phyloP scores from a whole-genome alignment of 805 yeast genomes.

The Saccharomycopsis babjevae region DNA sequence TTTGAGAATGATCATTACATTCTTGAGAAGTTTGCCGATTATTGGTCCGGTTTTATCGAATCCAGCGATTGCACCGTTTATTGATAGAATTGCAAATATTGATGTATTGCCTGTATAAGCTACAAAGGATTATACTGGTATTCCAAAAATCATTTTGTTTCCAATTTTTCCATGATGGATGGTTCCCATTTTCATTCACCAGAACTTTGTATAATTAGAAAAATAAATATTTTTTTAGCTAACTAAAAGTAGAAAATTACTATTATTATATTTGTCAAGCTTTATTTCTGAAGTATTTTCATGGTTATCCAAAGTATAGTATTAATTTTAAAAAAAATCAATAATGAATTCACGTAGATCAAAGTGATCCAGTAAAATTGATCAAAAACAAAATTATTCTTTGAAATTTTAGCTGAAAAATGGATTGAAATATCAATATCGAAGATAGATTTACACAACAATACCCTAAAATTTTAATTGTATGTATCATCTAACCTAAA shows the following conservation, averaged over 20 bases:
- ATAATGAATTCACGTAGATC: no score
- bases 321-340: no score
- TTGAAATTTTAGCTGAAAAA: no score
- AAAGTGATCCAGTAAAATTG: no score
- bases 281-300: no score
- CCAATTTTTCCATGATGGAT: not conserved
- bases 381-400: no score
- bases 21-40: constrained; percentile 76
- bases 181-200: not conserved
- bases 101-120: constrained; percentile 17
- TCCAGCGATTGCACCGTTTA: constrained; percentile 67
- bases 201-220: not conserved
- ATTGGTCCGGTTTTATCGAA: constrained; percentile 78
- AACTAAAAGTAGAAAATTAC: not conserved
- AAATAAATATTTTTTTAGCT: not conserved
- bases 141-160: not conserved
- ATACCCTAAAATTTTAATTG: no score
- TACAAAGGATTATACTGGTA: not conserved
- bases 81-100: constrained; percentile 14
- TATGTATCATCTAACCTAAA: no score
- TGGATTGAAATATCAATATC: no score
- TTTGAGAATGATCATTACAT: constrained; percentile 78
- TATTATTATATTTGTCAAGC: no score
- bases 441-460: no score
- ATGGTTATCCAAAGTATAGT: no score